phyloP scores from a whole-genome alignment of 768 basidiomycete species.

The Mycena pura region DNA sequence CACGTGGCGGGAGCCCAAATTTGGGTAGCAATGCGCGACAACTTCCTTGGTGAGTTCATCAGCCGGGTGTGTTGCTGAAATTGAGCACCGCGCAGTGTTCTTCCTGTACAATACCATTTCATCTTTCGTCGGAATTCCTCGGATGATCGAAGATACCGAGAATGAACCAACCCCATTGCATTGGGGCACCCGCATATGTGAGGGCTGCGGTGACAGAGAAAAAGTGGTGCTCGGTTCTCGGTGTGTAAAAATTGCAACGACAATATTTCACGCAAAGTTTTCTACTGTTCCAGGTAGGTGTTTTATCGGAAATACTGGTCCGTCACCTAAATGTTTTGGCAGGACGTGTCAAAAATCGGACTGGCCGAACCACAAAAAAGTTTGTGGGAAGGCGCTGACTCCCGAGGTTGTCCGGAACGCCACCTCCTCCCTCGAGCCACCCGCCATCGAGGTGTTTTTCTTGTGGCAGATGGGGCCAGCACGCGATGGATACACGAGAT shows the following conservation, averaged over 20 bases:
- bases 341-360: slow-evolving; percentile 9
- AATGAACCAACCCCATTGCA: slow-evolving; percentile 1
- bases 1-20: slow-evolving; percentile 1
- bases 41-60: slow-evolving; percentile 12
- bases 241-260: slow-evolving; percentile 7
- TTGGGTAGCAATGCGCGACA: slow-evolving; percentile 8
- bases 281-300: slow-evolving; percentile 8
- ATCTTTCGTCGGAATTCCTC: slow-evolving; percentile 1
- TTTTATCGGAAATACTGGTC: not conserved
- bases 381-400: slow-evolving; percentile 10
- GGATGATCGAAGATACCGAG: not conserved
- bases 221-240: not conserved
- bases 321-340: not conserved
- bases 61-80: not conserved
- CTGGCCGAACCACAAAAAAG: slow-evolving; percentile 15
- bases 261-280: not conserved
- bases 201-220: slow-evolving; percentile 1
- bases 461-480: slow-evolving; percentile 3
- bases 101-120: slow-evolving; percentile 11
- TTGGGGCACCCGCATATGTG: slow-evolving; percentile 10
- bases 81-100: slow-evolving; percentile 1
- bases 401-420: not conserved
- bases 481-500: slow-evolving; percentile 5
- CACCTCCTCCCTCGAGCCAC: not conserved
- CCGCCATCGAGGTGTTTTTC: slow-evolving; percentile 9